A percentile compares a stretch with the other conserved stretches of the same genome.
Evolutionary conservation across 2,329 filamentous ascomycete genomes (phyloP).

Genomic region (Fusarium annulatum): DNA sequence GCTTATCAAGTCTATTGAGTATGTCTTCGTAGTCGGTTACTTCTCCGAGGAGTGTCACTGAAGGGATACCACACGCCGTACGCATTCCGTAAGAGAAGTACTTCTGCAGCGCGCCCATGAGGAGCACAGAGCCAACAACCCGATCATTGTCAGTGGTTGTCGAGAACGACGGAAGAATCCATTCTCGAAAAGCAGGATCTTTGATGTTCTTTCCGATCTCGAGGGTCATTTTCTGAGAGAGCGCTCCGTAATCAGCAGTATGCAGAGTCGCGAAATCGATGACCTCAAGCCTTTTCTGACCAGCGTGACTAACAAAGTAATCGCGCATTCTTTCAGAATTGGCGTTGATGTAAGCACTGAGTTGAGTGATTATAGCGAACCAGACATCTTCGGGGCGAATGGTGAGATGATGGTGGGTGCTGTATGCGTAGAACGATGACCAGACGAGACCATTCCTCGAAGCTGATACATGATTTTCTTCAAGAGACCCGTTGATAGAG

Average conservation of each 20-base stretch:
- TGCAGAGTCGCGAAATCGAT: accelerated
- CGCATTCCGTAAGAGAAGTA: neutral
- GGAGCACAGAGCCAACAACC: neutral
- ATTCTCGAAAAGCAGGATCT: neutral
- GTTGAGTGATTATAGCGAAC: neutral
- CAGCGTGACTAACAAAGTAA: neutral
- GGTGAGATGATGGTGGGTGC: neutral
- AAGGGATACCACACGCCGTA: neutral
- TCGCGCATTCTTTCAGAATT: accelerated
- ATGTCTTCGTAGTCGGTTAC: neutral
- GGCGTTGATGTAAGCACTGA: neutral
- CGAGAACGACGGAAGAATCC: neutral
- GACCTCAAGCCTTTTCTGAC: neutral
- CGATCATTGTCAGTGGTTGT: neutral
- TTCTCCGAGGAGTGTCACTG: neutral
- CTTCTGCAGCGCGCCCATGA: neutral
- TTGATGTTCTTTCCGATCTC: neutral
- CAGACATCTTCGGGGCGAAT: neutral
- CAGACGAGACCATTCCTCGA: neutral
- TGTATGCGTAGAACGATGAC: neutral
- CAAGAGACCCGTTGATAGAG: accelerated
- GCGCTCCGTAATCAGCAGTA: neutral
- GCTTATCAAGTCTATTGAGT: neutral
- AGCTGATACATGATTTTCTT: neutral
- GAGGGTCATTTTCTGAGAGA: accelerated